Percentiles rank a stretch among this genome's conserved stretches.
phyloP scores from a whole-genome alignment of 2,329 filamentous ascomycete species.

The Geosmithia morbida region DNA sequence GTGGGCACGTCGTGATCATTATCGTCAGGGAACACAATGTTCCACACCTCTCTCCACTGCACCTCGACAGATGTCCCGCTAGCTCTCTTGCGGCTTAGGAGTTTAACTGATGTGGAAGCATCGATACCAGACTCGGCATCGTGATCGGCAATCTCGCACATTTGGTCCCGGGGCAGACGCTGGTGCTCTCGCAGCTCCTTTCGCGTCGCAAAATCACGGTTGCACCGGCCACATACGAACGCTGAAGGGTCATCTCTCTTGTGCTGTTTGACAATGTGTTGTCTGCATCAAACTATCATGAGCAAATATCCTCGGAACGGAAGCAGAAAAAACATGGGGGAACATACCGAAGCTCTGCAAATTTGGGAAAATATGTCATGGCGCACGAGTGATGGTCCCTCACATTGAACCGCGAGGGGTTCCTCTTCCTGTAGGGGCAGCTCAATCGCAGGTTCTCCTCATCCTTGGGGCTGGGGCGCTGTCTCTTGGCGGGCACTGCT shows the following conservation, averaged over 20 bases:
- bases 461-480: conserved; percentile 6
- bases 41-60: conserved; percentile 26
- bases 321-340: not conserved
- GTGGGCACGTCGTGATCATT: conserved; percentile 16
- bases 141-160: conserved; percentile 25
- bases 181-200: conserved; percentile 24
- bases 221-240: conserved; percentile 24
- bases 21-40: conserved; percentile 25
- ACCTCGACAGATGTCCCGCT: conserved; percentile 21
- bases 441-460: conserved; percentile 20
- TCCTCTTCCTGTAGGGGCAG: conserved; percentile 28
- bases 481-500: conserved; percentile 13
- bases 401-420: conserved; percentile 28
- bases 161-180: conserved; percentile 22
- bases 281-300: conserved; percentile 8
- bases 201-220: conserved; percentile 19
- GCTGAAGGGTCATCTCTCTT: conserved; percentile 24
- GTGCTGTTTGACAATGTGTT: conserved; percentile 27
- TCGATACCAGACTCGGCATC: conserved; percentile 25
- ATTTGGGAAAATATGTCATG: conserved; percentile 25
- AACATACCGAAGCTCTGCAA: conserved; percentile 22
- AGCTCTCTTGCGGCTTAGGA: conserved; percentile 22
- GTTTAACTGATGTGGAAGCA: conserved; percentile 22
- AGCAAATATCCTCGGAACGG: not conserved
- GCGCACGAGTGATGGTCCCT: conserved; percentile 28